Base-by-base conservation (phyloP, 768 basidiomycete genomes). In the Pilatotrama ljubarskyi region DNA sequence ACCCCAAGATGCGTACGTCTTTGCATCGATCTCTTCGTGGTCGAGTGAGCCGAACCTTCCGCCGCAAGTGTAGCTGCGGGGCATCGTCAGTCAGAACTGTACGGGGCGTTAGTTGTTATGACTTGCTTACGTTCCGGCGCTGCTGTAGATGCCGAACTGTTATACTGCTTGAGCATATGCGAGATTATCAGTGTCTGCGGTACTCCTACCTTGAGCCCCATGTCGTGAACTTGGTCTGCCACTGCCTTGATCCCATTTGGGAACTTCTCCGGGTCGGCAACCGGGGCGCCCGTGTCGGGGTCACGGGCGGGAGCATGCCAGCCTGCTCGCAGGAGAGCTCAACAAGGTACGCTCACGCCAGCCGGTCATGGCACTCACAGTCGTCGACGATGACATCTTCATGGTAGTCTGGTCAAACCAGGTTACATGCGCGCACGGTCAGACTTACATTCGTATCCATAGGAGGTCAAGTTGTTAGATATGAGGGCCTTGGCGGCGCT, bases 1-100 rank as follows among this genome's bases (percentile, higher is more conserved):
- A 14, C 70, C 75, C 76, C 76, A 77, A 18, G 69, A 69, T 0
- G 75, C 75, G 49, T 77, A 78, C 0, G 73, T 73, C 59, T 77
- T 52, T 13, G 77, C 77, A 51, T 78, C 77, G 57, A 77, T 73
- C 32, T 74, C 69, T 61, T 78, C 77, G 59, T 69, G 74, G 10
- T 73, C 77, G 1, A 78, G 67, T 1, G 76, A 77, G 26, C 77
- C 77, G 40, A 76, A 78, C 7, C 68, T 67, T 0, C 74, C 68
- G 1, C 68, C 75, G 38, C 77, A 78, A 0, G 77, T 78, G 25
- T 67, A 66, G 15, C 72, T 73, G 55, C 13, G 36, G 4, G 7
- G 37, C 18, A 14, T 15, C 9, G 46, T 42, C 36, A 35, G 25
- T 15, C 18, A n/a, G 26, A 17, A 17, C 48, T 15, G 29, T 5